phyloP scores from a whole-genome alignment of 495 filamentous ascomycete species.

The Penicillium angulare region DNA sequence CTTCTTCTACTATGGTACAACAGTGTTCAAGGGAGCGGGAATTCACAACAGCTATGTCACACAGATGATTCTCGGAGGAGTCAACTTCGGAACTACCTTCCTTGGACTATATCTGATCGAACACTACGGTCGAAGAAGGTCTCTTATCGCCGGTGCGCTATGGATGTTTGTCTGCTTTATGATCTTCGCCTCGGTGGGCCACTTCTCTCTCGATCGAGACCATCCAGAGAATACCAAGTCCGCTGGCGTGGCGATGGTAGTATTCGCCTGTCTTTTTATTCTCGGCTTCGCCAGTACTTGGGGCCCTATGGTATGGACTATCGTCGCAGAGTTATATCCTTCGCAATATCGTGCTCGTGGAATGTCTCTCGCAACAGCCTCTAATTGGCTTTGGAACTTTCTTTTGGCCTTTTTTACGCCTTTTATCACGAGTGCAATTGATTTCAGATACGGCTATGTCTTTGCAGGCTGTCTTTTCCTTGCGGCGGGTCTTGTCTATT shows the following conservation, averaged over 20 bases:
- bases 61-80: slow-evolving; percentile 67
- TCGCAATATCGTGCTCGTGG: slow-evolving; percentile 67
- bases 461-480: slow-evolving; percentile 69
- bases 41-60: slow-evolving; percentile 67
- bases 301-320: slow-evolving; percentile 82
- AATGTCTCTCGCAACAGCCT: slow-evolving; percentile 74
- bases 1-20: slow-evolving; percentile 79
- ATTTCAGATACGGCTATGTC: slow-evolving; percentile 73
- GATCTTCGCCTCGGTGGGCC: slow-evolving; percentile 67
- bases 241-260: slow-evolving; percentile 67
- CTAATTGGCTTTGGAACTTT: slow-evolving; percentile 91
- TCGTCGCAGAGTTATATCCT: slow-evolving; percentile 78
- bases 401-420: slow-evolving; percentile 79
- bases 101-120: slow-evolving; percentile 69
- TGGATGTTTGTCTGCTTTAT: slow-evolving; percentile 73
- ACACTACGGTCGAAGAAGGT: slow-evolving; percentile 64
- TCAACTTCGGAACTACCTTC: slow-evolving; percentile 72
- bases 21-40: slow-evolving; percentile 64
- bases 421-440: slow-evolving; percentile 65
- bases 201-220: slow-evolving; percentile 54
- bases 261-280: slow-evolving; percentile 67
- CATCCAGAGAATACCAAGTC: slow-evolving; percentile 49
- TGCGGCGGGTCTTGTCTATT: slow-evolving; percentile 62
- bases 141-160: slow-evolving; percentile 61
- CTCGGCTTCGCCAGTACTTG: slow-evolving; percentile 62